These are phyloP conservation scores for Phoma sp. DNA, from an alignment of 2,329 filamentous ascomycete species.

Conservation along the genomic window DNA sequence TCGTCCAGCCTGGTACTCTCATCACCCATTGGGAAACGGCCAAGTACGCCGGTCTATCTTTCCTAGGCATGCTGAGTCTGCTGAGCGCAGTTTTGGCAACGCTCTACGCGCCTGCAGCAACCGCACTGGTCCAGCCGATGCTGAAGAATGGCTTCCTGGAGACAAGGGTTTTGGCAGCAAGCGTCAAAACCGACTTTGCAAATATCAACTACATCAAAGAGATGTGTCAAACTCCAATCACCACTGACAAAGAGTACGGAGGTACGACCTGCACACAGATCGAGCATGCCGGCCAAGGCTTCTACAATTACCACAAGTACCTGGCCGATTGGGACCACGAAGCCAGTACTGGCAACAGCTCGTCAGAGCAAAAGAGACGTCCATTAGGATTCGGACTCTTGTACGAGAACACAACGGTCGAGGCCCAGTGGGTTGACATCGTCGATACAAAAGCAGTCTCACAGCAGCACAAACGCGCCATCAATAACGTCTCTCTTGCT, in stretches of 20 bases:
- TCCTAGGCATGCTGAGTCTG: slow-evolving; percentile 70
- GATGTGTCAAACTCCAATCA: slow-evolving; percentile 69
- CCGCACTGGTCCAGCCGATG: slow-evolving; percentile 76
- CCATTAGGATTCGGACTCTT: slow-evolving; percentile 68
- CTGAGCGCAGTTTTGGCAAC: slow-evolving; percentile 69
- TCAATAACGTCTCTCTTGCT: slow-evolving; percentile 79
- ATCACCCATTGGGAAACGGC: slow-evolving; percentile 72
- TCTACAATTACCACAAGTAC: slow-evolving; percentile 72
- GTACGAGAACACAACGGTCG: slow-evolving; percentile 75
- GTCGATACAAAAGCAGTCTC: slow-evolving; percentile 62
- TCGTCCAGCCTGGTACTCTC: slow-evolving; percentile 69
- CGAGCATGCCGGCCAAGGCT: slow-evolving; percentile 71
- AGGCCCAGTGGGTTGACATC: slow-evolving; percentile 71
- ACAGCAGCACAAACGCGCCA: slow-evolving; percentile 59
- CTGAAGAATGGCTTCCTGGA: slow-evolving; percentile 65
- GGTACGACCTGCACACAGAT: slow-evolving; percentile 70
- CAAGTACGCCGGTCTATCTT: slow-evolving; percentile 66
- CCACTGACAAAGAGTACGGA: slow-evolving; percentile 49
- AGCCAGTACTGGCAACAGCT: slow-evolving; percentile 53
- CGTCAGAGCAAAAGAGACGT: slow-evolving; percentile 54
- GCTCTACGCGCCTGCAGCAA: slow-evolving; percentile 78
- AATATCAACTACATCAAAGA: slow-evolving; percentile 64
- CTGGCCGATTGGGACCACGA: slow-evolving; percentile 62
- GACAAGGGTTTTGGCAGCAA: slow-evolving; percentile 58
- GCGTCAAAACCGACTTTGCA: slow-evolving; percentile 67